Conservation (phyloP, 495 filamentous ascomycete species). For the Aspergillus mulundensis region DNA sequence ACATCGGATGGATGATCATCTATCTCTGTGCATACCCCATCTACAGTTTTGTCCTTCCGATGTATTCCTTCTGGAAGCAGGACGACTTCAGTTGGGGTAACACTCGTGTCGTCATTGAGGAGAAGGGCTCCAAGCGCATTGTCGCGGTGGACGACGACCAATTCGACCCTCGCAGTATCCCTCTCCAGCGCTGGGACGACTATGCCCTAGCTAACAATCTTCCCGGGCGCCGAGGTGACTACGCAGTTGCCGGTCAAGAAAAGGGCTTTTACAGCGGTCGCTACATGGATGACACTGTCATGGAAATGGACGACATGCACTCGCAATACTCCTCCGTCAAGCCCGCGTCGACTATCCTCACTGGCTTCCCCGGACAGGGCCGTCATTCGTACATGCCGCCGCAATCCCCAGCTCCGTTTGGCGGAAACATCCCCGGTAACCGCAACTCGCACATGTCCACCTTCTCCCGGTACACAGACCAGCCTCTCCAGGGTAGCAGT, state of each 20-base stretch:
- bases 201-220: conserved; percentile 89
- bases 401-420: conserved; percentile 68
- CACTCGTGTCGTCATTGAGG: conserved; percentile 92
- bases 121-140: conserved; percentile 84
- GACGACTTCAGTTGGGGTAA: conserved; percentile 99
- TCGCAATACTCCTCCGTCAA: conserved; percentile 93
- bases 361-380: conserved; percentile 70
- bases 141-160: conserved; percentile 82
- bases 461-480: conserved; percentile 51
- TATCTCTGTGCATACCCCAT: conserved; percentile 92
- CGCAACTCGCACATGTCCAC: conserved; percentile 56
- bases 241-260: conserved; percentile 46
- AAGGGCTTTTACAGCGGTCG: conserved; percentile 52
- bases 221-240: conserved; percentile 78
- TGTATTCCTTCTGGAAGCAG: conserved; percentile 99
- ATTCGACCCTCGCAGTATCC: conserved; percentile 88
- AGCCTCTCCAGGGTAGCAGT: conserved; percentile 29
- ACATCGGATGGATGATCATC: conserved; percentile 98
- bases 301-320: conserved; percentile 98
- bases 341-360: conserved; percentile 87
- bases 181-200: conserved; percentile 94
- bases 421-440: conserved; percentile 45
- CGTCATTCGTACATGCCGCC: conserved; percentile 67
- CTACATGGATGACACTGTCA: conserved; percentile 61
- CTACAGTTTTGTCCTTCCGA: conserved; percentile 83